Base-by-base conservation (phyloP, 1,139 yeast species). In the Lodderomyces metapsilosis region DNA sequence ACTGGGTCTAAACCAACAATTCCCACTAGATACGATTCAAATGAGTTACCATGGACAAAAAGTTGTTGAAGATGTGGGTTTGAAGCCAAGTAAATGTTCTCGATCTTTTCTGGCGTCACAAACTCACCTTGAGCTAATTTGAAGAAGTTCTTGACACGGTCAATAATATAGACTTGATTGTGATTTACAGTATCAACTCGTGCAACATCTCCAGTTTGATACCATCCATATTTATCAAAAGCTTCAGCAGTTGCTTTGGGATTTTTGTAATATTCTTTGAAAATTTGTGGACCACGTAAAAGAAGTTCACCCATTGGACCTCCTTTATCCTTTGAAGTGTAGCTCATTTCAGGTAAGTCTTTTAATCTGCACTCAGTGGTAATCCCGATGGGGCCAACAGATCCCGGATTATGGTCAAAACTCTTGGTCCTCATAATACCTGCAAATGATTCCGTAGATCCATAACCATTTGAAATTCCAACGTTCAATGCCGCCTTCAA, bases 11-110 rank as follows among this genome's bases (percentile, higher is more conserved):
- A 66, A 15, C 91, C 91, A 32, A 78, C 64, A 41, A 85, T 62
- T 10, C 81, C 89, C 8, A 86, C 84, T 49, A 86, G 63, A 52
- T 56, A 83, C 3, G 78, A 71, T 52, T 80, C 68, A 21, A 76
- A 59, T 0, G 89, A 76, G 52, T 82, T 80, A 11, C 94, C 94
- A 54, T 83, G 71, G 17, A 64, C 61, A 44, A 56, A 71, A 15
- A 68, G 46, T 54, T 71, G 76, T 23, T 56, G 51, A 27, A 68
- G 49, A 23, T 56, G 42, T 6, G 74, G 64, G 42, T 64, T 64
- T 23, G 55, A 49, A 1, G 71, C 58, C 40, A 66, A 57, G 48
- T 69, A 71, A 17, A 57, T 50, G 43, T 66, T 67, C 52, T 71
- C 76, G 38, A 71, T 64, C 45, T 56, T 62, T 52, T 71, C 76